Conservation (phyloP, 192 early-diverging fungal species). For the Gigaspora rosea region DNA sequence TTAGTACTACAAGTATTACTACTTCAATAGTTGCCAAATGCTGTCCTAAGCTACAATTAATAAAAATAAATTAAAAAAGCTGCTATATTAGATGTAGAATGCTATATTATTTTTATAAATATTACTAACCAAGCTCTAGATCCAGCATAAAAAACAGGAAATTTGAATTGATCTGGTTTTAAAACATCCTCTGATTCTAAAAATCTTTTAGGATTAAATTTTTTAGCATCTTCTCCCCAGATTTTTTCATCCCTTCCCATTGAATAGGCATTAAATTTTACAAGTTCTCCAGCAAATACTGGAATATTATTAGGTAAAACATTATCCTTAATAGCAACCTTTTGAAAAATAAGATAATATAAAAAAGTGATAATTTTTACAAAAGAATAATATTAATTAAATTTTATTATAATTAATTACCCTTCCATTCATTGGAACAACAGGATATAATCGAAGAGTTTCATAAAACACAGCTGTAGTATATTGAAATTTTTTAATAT, state of each 20-base stretch:
- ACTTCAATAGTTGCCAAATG: conserved; percentile 46
- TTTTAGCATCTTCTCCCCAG: conserved; percentile 67
- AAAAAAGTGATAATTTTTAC: not conserved
- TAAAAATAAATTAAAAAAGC: too few relatives aligned
- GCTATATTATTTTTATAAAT: not conserved
- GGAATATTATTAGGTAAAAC: conserved; percentile 61
- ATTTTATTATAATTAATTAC: not conserved
- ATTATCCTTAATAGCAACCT: conserved; percentile 53
- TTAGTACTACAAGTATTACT: conserved; percentile 36
- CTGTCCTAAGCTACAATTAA: conserved; percentile 37
- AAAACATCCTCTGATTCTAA: conserved; percentile 40
- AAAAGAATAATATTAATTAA: not conserved
- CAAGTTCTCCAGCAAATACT: conserved; percentile 51
- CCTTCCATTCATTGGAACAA: conserved; percentile 63
- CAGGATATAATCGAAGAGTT: conserved; percentile 64
- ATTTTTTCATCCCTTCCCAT: conserved; percentile 54
- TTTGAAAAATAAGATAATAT: too few relatives aligned
- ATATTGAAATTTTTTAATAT: conserved; percentile 37
- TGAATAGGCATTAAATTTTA: conserved; percentile 53
- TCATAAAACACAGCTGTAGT: conserved; percentile 55
- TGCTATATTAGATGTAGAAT: not conserved
- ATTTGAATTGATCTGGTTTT: conserved; percentile 47
- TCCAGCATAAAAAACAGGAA: conserved; percentile 60
- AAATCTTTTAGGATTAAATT: conserved; percentile 71
- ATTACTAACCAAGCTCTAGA: conserved; percentile 45